Base-by-base conservation (phyloP, 2,329 filamentous ascomycete genomes). In the Colletotrichum sp. region DNA sequence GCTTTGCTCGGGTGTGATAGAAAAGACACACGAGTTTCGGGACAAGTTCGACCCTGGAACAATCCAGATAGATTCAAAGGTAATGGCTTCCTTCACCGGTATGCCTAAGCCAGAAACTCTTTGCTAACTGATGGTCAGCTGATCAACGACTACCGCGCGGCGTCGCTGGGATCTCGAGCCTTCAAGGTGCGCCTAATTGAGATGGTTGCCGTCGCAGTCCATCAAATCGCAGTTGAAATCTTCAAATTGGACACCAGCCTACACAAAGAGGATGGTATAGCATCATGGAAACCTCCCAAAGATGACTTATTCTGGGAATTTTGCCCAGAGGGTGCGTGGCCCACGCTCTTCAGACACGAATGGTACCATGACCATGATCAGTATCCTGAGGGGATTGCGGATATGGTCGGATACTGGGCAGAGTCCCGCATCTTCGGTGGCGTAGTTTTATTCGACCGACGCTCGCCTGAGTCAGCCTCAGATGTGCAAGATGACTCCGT, bases 41-140 rank as follows among this genome's bases (percentile, higher is more conserved):
- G 44, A 21, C 44, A 21, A 52, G 44, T 52, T 52, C n/a, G 44
- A 52, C 10, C 18, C n/a, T 3, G 44, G 44, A 21, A 21, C 44
- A 52, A 21, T 52, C 2, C 44, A 52, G n/a, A 21, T 52, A 13
- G 44, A 52, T 21, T 52, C 44, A 52, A 52, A 52, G 44, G 44
- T 8, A 52, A 21, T 21, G 12, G 0, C 0, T 13, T 10, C 6
- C 44, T 52, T 21, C n/a, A 13, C 10, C 6, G 0, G 0, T 21
- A 21, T 21, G n/a, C 44, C 4, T 8, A 12, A 7, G 39, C 39
- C 59, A 34, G 6, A 59, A 60, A 0, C 28, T 60, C 5, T 0
- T 60, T 15, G 57, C 57, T n/a, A 8, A 18, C 3, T n/a, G 16
- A 60, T 13, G 13, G 16, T 4, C 57, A 60, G 57, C 57, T 60